These are phyloP conservation scores for Dacryopinax spathularia DNA, from an alignment of 768 basidiomycete species.

Conservation along the genomic window DNA sequence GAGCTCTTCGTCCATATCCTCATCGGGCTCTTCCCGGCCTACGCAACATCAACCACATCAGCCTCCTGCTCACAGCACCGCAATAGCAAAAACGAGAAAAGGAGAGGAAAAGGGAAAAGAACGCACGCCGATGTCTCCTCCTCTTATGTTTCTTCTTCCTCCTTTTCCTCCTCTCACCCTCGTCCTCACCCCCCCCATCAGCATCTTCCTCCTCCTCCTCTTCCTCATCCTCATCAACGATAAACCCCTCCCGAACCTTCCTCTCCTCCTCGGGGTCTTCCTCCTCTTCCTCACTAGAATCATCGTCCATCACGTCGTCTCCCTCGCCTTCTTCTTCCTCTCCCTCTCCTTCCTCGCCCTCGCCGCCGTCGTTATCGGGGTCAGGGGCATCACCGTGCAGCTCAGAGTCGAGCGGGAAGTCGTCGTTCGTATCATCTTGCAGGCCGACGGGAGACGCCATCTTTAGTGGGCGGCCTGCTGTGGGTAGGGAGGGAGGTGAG, in stretches of 20 bases:
- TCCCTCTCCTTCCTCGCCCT: slow-evolving; percentile 13
- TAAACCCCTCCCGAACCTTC: slow-evolving; percentile 74
- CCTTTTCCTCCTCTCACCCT: slow-evolving; percentile 36
- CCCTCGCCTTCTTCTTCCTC: slow-evolving; percentile 11
- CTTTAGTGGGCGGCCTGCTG: neutral
- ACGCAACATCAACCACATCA: slow-evolving; percentile 44
- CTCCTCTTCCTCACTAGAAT: slow-evolving; percentile 80
- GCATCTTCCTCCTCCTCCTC: slow-evolving; percentile 73
- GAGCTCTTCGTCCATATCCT: slow-evolving; percentile 28
- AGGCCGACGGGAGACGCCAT: neutral
- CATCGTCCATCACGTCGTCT: slow-evolving; percentile 32
- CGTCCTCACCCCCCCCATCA: slow-evolving; percentile 56
- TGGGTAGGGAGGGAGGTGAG: neutral
- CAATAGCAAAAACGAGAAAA: slow-evolving; percentile 6
- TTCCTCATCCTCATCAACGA: slow-evolving; percentile 80
- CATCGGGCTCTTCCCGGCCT: slow-evolving; percentile 28
- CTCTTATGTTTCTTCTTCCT: slow-evolving; percentile 24
- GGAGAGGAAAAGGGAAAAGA: slow-evolving; percentile 5
- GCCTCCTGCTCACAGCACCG: slow-evolving; percentile 9
- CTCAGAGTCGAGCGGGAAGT: neutral
- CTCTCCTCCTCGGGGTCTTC: slow-evolving; percentile 82
- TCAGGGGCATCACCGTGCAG: neutral
- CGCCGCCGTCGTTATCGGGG: neutral
- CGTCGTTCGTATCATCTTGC: neutral
- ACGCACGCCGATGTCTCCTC: slow-evolving; percentile 41